These are phyloP conservation scores for Exophiala dermatitidis DNA, from an alignment of 2,329 filamentous ascomycete species.

Conservation along the genomic window DNA sequence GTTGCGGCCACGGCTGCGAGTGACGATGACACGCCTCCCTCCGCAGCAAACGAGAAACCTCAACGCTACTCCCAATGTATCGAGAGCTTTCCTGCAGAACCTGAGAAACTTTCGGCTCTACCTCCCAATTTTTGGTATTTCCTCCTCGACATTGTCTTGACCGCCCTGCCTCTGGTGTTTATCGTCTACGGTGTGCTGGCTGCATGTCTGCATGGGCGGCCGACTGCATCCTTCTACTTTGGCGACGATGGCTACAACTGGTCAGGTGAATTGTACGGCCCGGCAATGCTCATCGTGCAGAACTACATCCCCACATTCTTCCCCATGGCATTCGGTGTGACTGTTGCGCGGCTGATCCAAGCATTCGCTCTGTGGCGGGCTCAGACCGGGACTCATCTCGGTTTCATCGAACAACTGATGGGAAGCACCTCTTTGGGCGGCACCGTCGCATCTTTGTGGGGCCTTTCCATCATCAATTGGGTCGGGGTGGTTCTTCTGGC, in stretches of 20 bases:
- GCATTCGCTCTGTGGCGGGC: conserved; percentile 2
- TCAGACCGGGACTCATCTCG: conserved; percentile 1
- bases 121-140: background rate
- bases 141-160: background rate
- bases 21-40: background rate
- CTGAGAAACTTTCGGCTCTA: background rate
- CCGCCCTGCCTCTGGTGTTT: background rate
- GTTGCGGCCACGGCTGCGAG: background rate
- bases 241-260: conserved; percentile 3
- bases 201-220: background rate
- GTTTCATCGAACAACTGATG: conserved; percentile 1
- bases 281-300: conserved; percentile 3
- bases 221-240: conserved; percentile 3
- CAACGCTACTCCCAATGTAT: background rate
- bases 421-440: conserved; percentile 1
- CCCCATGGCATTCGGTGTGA: conserved; percentile 1
- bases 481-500: background rate
- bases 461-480: conserved; percentile 1
- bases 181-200: conserved; percentile 3
- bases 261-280: conserved; percentile 4
- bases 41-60: background rate
- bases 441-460: background rate
- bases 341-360: conserved; percentile 1
- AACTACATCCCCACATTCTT: conserved; percentile 7
- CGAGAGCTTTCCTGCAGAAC: background rate